Base-by-base conservation (phyloP, 139 green algal species). In the Deuterostichococcus epilithicus region DNA sequence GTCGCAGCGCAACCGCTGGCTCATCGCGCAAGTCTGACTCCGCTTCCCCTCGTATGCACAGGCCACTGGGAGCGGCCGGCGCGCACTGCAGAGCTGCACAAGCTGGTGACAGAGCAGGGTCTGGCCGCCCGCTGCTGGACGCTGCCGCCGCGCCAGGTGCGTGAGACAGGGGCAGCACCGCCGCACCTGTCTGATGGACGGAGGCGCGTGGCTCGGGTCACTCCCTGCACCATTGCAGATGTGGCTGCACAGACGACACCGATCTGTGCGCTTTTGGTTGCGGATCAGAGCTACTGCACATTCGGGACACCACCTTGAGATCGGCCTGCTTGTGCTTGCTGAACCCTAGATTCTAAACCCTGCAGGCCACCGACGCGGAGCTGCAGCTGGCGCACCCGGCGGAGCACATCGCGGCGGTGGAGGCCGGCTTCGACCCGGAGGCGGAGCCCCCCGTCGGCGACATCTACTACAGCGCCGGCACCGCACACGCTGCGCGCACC, bases 391-490 rank as follows among this genome's bases (percentile, higher is more conserved):
- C 52, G 1, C 87, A 91, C 80, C 81, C 44, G 26, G 38, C 59
- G 34, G 78, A 82, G 71, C 87, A 90, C 78, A 86, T 91, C n/a
- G 37, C 18, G 1, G 70, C 76, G 69, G 80, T 84, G n/a, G 34
- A 77, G 25, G 63, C 47, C 35, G 42, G 59, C 1, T 37, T 34
- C 68, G 70, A 47, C 58, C 58, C 73, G 1, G 52, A 23, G 5
- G 23, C 28, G 30, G 6, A 70, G 28, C 52, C 47, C 10, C 15
- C 30, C 36, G 10, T 70, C 67, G 60, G 70, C 30, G 88, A 91
- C 83, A 86, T 77, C 35, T 92, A 89, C 81, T 76, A 88, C 80
- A 88, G 85, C 68, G 68, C 77, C 23, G 66, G 79, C 78, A 91
- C 88, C 3, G 79, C 80, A 63, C 18, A 69, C 18, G 89, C 84